These are phyloP conservation scores for Aschersonia sp. DNA, from an alignment of 2,329 filamentous ascomycete genomes.

Conservation along the genomic window DNA sequence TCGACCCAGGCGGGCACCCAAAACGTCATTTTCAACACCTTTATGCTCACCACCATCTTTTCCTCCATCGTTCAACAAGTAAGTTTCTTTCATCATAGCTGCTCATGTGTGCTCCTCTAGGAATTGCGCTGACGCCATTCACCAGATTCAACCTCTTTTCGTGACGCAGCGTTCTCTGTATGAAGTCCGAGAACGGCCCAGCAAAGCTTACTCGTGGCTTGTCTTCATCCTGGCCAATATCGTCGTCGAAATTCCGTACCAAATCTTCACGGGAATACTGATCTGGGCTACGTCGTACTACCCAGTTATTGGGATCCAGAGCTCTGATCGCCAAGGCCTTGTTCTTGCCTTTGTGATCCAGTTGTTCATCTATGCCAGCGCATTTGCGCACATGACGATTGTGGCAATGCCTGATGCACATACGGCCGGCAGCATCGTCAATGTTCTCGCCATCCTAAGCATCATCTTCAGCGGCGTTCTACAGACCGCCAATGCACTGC, in stretches of 20 bases:
- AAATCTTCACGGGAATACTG: conserved; percentile 47
- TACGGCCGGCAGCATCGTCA: conserved; percentile 50
- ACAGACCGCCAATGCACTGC: conserved; percentile 40
- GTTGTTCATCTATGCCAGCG: conserved; percentile 57
- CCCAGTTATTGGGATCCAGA: conserved; percentile 35
- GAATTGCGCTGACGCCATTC: background rate
- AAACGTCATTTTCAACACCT: conserved; percentile 60
- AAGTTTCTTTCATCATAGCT: background rate
- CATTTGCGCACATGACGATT: conserved; percentile 63
- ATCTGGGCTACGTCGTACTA: conserved; percentile 58
- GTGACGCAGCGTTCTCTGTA: conserved; percentile 61
- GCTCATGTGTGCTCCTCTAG: background rate
- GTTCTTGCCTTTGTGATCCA: conserved; percentile 51
- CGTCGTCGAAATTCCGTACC: conserved; percentile 58
- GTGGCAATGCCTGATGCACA: conserved; percentile 55
- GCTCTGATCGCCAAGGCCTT: conserved; percentile 42
- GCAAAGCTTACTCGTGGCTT: conserved; percentile 63
- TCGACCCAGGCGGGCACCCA: conserved; percentile 55
- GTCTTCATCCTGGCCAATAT: conserved; percentile 61
- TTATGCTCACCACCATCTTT: conserved; percentile 66
- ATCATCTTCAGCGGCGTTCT: conserved; percentile 52
- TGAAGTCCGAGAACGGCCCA: conserved; percentile 62
- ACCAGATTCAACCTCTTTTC: conserved; percentile 59
- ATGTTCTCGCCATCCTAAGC: conserved; percentile 42
- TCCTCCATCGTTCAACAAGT: conserved; percentile 50